Percentiles rank a stretch among this genome's conserved stretches.
Conservation (phyloP, 2,329 filamentous ascomycete species). For the Monilinia polystroma region DNA sequence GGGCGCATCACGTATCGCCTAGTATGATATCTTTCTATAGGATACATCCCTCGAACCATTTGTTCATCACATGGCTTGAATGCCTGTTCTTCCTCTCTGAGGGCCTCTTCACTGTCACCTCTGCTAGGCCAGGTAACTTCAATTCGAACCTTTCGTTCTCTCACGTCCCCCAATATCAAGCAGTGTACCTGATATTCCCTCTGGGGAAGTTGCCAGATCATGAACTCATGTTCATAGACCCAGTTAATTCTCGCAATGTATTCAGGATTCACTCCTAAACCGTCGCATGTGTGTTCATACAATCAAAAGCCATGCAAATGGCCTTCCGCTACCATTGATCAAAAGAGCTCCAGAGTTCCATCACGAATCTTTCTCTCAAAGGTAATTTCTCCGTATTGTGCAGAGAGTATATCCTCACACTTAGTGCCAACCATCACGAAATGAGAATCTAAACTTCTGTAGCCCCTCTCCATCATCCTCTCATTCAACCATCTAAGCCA, state of each 20-base stretch:
- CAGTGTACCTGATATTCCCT: not conserved
- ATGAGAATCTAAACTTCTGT: conserved; percentile 3
- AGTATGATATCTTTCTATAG: not conserved
- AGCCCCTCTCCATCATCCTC: not conserved
- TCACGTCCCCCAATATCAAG: not conserved
- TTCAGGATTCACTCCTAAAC: conserved; percentile 6
- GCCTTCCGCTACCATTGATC: not conserved
- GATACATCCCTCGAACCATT: not conserved
- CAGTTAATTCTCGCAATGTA: not conserved
- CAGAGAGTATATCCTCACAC: not conserved
- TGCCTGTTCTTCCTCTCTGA: not conserved
- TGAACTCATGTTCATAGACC: not conserved
- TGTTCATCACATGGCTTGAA: not conserved
- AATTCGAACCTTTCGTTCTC: not conserved
- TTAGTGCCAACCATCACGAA: conserved; percentile 16
- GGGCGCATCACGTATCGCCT: not conserved
- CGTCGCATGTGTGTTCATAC: not conserved
- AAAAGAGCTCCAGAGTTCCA: conserved; percentile 16
- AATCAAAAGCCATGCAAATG: not conserved
- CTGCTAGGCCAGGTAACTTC: not conserved
- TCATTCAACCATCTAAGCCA: conserved; percentile 12
- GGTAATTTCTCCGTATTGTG: not conserved
- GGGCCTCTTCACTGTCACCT: too few relatives aligned
- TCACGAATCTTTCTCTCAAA: conserved; percentile 16
- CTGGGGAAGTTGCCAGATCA: not conserved